These are phyloP conservation scores for Lentinula novae-zelandiae DNA, from an alignment of 1,284 basidiomycete species.

Conservation along the genomic window DNA sequence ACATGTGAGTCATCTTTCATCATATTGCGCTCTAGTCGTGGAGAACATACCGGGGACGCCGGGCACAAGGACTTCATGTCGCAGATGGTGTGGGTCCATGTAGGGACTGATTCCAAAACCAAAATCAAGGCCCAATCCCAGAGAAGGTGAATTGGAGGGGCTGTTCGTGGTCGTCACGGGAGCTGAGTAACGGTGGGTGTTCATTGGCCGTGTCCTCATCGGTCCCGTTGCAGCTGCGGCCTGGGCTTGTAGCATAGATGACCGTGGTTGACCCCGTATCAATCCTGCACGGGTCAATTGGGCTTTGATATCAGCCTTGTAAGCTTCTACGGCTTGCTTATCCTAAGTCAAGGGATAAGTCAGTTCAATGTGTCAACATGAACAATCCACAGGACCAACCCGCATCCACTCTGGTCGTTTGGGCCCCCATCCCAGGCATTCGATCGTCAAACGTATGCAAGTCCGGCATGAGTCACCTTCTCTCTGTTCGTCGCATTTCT, in stretches of 20 bases:
- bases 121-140: constrained; percentile 15
- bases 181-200: constrained; percentile 11
- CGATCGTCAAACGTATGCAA: constrained; percentile 69
- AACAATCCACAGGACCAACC: constrained; percentile 26
- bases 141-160: constrained; percentile 7
- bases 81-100: constrained; percentile 14
- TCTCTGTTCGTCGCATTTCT: constrained; percentile 84
- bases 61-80: constrained; percentile 23
- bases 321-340: constrained; percentile 74
- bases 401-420: constrained; percentile 82
- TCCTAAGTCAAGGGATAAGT: constrained; percentile 43
- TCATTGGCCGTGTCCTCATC: constrained; percentile 13
- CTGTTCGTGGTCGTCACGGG: constrained; percentile 6
- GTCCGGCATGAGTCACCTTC: constrained; percentile 75
- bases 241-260: constrained; percentile 40
- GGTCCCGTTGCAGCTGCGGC: constrained; percentile 19
- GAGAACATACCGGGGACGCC: constrained; percentile 36
- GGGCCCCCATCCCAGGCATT: constrained; percentile 77
- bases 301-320: constrained; percentile 80
- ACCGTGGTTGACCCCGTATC: constrained; percentile 74
- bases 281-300: constrained; percentile 71
- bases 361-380: constrained; percentile 13
- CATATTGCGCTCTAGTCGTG: neutral
- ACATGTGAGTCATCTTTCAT: constrained; percentile 11
- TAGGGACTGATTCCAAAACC: constrained; percentile 19